Evolutionary conservation across 371 early-diverging fungal genomes (phyloP).

Genomic region (Dichotomocladium elegans): DNA sequence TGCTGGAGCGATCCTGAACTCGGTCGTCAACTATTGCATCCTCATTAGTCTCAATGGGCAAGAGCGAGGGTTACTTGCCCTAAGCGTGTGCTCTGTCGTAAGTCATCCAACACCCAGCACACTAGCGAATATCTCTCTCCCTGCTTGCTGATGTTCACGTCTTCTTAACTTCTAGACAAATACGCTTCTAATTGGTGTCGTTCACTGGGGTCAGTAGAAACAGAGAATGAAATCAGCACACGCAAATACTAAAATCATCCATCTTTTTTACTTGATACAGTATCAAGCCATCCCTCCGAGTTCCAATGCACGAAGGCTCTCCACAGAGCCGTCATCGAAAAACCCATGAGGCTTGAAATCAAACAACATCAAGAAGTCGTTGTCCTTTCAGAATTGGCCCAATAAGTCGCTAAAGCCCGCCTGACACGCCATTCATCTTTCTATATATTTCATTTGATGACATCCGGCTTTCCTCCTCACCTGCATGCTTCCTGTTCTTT

Average conservation of each 20-base stretch:
- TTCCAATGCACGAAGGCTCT: conserved; percentile 10
- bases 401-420: conserved; percentile 1
- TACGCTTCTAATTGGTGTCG: conserved; percentile 9
- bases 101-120: not conserved
- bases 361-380: conserved; percentile 35
- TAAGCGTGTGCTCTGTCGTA: conserved; percentile 30
- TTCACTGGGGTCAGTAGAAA: conserved; percentile 26
- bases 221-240: no score
- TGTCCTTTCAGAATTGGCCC: conserved; percentile 19
- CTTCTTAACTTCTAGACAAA: conserved; percentile 6
- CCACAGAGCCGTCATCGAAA: conserved; percentile 1
- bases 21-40: conserved; percentile 37
- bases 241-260: not conserved
- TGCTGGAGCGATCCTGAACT: conserved; percentile 21
- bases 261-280: not conserved
- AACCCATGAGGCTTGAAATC: conserved; percentile 23
- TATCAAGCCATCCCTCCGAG: conserved; percentile 17
- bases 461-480: no score
- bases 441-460: no score
- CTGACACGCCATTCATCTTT: not conserved
- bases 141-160: not conserved
- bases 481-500: no score
- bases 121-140: not conserved
- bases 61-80: conserved; percentile 35
- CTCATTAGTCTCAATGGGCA: conserved; percentile 28